Percentiles rank a stretch among this genome's conserved stretches.
These are phyloP conservation scores for Fusarium lateritium DNA, from an alignment of 2,329 filamentous ascomycete genomes.

Conservation along the genomic window DNA sequence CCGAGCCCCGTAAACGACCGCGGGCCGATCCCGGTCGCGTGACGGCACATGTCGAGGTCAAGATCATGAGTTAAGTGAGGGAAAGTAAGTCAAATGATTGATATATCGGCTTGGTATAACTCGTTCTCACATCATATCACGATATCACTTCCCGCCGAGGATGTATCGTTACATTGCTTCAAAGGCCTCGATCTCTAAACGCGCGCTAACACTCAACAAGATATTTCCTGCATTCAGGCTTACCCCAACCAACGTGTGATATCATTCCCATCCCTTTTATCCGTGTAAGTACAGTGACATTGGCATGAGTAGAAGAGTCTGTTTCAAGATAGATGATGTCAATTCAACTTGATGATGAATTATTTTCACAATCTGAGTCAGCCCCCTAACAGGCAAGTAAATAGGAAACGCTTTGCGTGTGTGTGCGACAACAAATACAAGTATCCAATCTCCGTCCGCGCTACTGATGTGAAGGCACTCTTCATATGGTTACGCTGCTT, in stretches of 20 bases:
- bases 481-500: too few relatives aligned
- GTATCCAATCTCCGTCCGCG: not conserved
- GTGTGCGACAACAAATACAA: not conserved
- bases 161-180: slow-evolving; percentile 33
- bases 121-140: slow-evolving; percentile 9
- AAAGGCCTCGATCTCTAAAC: slow-evolving; percentile 1
- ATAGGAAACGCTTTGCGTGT: not conserved
- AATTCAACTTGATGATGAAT: not conserved
- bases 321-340: not conserved
- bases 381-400: not conserved
- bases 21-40: slow-evolving; percentile 44
- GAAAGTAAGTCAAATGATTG: slow-evolving; percentile 5
- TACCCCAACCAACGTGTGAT: slow-evolving; percentile 42
- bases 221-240: slow-evolving; percentile 22
- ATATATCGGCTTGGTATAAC: not conserved
- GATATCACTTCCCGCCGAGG: slow-evolving; percentile 24
- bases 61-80: slow-evolving; percentile 7
- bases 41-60: slow-evolving; percentile 36
- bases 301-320: not conserved
- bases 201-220: slow-evolving; percentile 46
- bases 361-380: not conserved
- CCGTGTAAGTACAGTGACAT: not conserved
- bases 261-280: slow-evolving; percentile 32
- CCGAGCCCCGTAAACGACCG: slow-evolving; percentile 37
- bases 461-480: not conserved